A percentile compares a stretch with the other conserved stretches of the same genome.
phyloP scores from a whole-genome alignment of 148 eudicot genomes.

The Rhododendron williamsianum region DNA sequence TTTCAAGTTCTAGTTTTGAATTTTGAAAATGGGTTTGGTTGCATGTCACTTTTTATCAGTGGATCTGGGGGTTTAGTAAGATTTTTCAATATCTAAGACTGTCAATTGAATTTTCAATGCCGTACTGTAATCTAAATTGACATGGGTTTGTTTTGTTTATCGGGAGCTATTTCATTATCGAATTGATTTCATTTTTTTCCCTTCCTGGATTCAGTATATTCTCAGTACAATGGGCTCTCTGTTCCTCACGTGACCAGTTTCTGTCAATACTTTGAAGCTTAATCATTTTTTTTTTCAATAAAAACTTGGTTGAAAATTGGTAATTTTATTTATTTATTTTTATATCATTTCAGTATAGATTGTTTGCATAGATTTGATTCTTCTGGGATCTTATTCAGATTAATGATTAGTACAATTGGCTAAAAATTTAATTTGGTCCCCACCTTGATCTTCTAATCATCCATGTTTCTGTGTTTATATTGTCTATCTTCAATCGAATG shows the following conservation, averaged over 20 bases:
- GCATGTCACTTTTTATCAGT: constrained; percentile 4
- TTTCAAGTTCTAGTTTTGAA: not conserved
- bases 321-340: not conserved
- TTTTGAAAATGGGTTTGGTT: constrained; percentile 5
- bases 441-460: not conserved
- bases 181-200: not conserved
- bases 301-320: not conserved
- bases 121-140: not conserved
- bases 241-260: not conserved
- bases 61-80: not conserved
- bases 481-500: not conserved
- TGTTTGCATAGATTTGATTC: not conserved
- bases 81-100: not conserved
- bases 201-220: not conserved
- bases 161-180: not conserved
- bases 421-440: not conserved
- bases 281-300: not conserved
- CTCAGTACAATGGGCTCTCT: not conserved
- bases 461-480: not conserved
- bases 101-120: not conserved
- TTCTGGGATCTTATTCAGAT: not conserved
- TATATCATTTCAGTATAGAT: not conserved
- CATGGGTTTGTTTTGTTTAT: not conserved
- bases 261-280: not conserved
- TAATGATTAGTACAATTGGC: not conserved